These are phyloP conservation scores for Selaginella moellendorffii DNA, from an alignment of 75 land plant genomes.

Conservation along the genomic window DNA sequence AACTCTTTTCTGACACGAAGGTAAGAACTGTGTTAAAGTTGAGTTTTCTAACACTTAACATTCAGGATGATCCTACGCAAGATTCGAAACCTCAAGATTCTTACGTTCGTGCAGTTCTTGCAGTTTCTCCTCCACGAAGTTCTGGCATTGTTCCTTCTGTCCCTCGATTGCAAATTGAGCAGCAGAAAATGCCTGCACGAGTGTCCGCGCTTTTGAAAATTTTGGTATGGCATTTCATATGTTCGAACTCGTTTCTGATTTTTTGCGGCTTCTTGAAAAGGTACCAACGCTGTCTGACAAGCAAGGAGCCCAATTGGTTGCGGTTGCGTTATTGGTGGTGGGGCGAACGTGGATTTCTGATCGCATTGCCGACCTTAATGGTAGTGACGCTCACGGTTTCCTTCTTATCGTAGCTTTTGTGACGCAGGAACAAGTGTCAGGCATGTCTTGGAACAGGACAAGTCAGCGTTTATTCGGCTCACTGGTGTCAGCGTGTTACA, in stretches of 20 bases:
- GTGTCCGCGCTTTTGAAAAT: conserved; percentile 61
- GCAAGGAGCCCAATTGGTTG: conserved; percentile 82
- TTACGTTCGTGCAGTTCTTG: conserved; percentile 45
- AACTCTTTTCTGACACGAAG: neutral
- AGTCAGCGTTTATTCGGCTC: conserved; percentile 70
- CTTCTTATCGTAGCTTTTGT: conserved; percentile 8
- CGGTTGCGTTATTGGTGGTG: conserved; percentile 77
- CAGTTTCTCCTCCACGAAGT: conserved; percentile 44
- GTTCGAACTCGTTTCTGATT: neutral
- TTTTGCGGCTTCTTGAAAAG: conserved; percentile 31
- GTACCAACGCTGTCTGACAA: conserved; percentile 71
- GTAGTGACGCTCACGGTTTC: conserved; percentile 19
- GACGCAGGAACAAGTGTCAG: conserved; percentile 95
- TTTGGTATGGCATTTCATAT: conserved; percentile 38
- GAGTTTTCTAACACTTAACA: no score
- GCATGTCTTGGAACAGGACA: conserved; percentile 89
- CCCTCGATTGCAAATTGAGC: conserved; percentile 42
- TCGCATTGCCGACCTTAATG: conserved; percentile 94
- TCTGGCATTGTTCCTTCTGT: conserved; percentile 31
- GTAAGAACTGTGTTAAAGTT: neutral
- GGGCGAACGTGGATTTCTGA: conserved; percentile 94
- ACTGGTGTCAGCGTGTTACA: conserved; percentile 86
- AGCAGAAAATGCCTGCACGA: conserved; percentile 46
- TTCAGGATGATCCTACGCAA: no score
- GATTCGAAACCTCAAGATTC: conserved; percentile 37